phyloP scores from a whole-genome alignment of 371 early-diverging fungal genomes.

The Mucor piriformis region DNA sequence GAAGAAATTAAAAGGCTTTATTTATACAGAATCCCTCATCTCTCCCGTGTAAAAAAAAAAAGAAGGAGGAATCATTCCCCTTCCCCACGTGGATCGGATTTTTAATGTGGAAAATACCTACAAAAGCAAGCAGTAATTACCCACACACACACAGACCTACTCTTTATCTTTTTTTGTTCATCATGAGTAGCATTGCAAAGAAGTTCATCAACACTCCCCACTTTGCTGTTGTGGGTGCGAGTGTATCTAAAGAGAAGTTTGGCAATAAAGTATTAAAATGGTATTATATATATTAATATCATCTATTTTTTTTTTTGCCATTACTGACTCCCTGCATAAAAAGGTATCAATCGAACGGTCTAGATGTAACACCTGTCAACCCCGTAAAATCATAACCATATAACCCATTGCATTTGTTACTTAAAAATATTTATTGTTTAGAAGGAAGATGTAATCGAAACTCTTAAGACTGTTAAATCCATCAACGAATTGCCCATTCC shows the following conservation, averaged over 20 bases:
- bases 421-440: conserved; percentile 21
- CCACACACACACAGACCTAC: background rate
- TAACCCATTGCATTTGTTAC: too few relatives aligned
- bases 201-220: conserved; percentile 36
- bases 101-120: background rate
- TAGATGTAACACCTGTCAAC: conserved; percentile 53
- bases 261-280: conserved; percentile 80
- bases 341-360: conserved; percentile 42
- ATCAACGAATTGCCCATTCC: conserved; percentile 53
- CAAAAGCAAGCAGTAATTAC: background rate
- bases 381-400: conserved; percentile 27
- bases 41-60: background rate
- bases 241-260: conserved; percentile 69
- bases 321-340: conserved; percentile 7
- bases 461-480: conserved; percentile 38
- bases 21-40: too few relatives aligned
- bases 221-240: conserved; percentile 82
- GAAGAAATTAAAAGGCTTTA: background rate
- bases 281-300: conserved; percentile 36
- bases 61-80: background rate
- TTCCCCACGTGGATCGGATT: background rate
- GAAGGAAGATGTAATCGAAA: conserved; percentile 59
- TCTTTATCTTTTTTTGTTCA: background rate
- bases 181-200: conserved; percentile 17
- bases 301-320: background rate